These are phyloP conservation scores for Pythium phragmitis DNA, from an alignment of 352 stramenopile genomes.

Conservation along the genomic window DNA sequence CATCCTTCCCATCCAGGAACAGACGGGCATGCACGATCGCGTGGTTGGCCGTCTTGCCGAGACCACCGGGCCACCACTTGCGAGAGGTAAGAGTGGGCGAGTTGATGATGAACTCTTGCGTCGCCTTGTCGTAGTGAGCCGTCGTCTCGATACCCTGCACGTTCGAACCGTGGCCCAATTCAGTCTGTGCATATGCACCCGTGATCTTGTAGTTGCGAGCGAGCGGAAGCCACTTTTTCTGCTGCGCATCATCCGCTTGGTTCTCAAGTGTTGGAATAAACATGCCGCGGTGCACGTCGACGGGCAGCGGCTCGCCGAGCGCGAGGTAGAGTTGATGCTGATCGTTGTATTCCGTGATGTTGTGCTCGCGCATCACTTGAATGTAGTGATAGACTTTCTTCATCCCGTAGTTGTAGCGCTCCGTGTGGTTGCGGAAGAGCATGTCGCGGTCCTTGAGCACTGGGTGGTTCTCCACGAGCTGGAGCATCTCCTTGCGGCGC, in stretches of 20 bases:
- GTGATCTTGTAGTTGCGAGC: slow-evolving; percentile 65
- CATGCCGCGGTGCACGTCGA: slow-evolving; percentile 59
- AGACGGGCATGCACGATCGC: no score
- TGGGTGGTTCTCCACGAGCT: slow-evolving; percentile 35
- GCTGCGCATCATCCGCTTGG: slow-evolving; percentile 59
- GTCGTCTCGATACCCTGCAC: slow-evolving; percentile 90
- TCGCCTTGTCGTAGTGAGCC: slow-evolving; percentile 87
- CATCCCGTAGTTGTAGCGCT: slow-evolving; percentile 37
- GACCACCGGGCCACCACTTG: slow-evolving; percentile 96
- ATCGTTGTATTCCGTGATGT: slow-evolving; percentile 32
- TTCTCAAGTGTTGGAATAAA: slow-evolving; percentile 71
- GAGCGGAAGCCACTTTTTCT: slow-evolving; percentile 60
- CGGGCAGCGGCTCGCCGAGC: slow-evolving; percentile 43
- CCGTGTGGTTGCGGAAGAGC: slow-evolving; percentile 37
- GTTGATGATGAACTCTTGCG: slow-evolving; percentile 93
- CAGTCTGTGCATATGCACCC: slow-evolving; percentile 95
- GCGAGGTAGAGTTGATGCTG: slow-evolving; percentile 29
- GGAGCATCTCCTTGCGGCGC: slow-evolving; percentile 40
- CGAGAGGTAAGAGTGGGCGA: slow-evolving; percentile 92
- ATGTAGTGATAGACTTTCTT: slow-evolving; percentile 40
- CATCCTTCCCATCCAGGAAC: no score
- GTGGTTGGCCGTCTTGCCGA: slow-evolving; percentile 83
- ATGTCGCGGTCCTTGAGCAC: slow-evolving; percentile 36
- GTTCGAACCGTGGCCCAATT: slow-evolving; percentile 95
- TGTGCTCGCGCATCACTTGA: slow-evolving; percentile 28